phyloP scores from a whole-genome alignment of 1,139 yeast genomes.

The Diutina ranongensis region DNA sequence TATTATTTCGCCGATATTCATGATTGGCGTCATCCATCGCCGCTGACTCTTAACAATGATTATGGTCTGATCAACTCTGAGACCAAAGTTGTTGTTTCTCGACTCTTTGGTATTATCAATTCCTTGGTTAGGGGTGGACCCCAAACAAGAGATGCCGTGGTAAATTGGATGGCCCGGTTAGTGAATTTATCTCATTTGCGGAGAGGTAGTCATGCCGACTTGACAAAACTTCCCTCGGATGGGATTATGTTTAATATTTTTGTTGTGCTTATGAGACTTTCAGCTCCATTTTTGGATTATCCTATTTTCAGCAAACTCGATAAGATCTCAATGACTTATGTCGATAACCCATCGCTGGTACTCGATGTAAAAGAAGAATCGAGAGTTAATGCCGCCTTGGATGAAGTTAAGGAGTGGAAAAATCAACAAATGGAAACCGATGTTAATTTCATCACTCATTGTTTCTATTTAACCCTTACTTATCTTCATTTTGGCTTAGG shows the following conservation, averaged over 20 bases:
- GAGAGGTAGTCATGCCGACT: slow-evolving; percentile 76
- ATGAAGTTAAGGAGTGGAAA: slow-evolving; percentile 54
- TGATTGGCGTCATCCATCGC: slow-evolving; percentile 20
- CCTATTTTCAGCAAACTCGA: slow-evolving; percentile 52
- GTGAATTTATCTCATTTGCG: slow-evolving; percentile 77
- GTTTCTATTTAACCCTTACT: slow-evolving; percentile 70
- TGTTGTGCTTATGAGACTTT: slow-evolving; percentile 52
- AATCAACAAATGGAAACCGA: slow-evolving; percentile 17
- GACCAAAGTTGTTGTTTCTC: slow-evolving; percentile 41
- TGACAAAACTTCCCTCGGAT: slow-evolving; percentile 57
- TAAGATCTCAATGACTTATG: slow-evolving; percentile 59
- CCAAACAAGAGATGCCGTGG: slow-evolving; percentile 47
- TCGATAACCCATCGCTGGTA: slow-evolving; percentile 36
- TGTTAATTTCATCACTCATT: slow-evolving; percentile 73
- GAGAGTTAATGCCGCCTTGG: slow-evolving; percentile 63
- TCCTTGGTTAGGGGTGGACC: slow-evolving; percentile 69
- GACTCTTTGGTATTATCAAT: slow-evolving; percentile 60
- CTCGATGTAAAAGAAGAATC: slow-evolving; percentile 73
- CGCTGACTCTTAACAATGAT: slow-evolving; percentile 36
- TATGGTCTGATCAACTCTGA: slow-evolving; percentile 43
- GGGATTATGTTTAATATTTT: slow-evolving; percentile 76
- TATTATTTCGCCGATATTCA: slow-evolving; percentile 35
- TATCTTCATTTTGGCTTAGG: slow-evolving; percentile 85
- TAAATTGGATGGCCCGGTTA: slow-evolving; percentile 60
- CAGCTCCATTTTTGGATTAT: slow-evolving; percentile 74